Conservation (phyloP, 2,329 filamentous ascomycete species). For the Neofusicoccum kwambonambiense region DNA sequence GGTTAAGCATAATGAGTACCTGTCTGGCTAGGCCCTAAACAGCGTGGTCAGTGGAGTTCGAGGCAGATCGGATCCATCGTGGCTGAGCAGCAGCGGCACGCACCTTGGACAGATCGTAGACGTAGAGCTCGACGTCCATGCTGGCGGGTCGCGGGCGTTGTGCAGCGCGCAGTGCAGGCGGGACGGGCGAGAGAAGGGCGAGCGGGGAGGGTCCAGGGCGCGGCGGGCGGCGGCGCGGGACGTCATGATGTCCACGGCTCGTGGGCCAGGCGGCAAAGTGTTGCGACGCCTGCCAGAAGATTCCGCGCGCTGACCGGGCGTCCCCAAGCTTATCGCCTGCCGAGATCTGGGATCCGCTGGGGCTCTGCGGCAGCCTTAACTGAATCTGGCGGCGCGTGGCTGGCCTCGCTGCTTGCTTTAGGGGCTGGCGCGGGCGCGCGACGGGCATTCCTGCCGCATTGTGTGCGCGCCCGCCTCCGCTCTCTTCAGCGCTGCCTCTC, state of each 20-base stretch:
- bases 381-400: neutral
- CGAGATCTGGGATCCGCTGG: conserved; percentile 1
- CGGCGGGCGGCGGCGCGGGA: neutral
- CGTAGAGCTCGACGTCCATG: conserved; percentile 54
- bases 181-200: neutral
- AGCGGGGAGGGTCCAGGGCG: neutral
- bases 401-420: neutral
- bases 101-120: conserved; percentile 52
- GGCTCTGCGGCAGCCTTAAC: conserved; percentile 8
- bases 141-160: neutral
- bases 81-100: neutral
- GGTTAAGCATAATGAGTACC: neutral
- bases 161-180: neutral
- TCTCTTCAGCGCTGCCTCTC: neutral
- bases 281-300: conserved; percentile 14
- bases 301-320: neutral
- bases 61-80: neutral
- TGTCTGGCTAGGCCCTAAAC: conserved; percentile 55
- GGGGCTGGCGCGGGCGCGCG: neutral
- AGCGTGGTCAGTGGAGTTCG: conserved; percentile 7
- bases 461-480: neutral
- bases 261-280: neutral
- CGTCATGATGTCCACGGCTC: neutral
- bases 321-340: conserved; percentile 8
- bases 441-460: conserved; percentile 2